Evolutionary conservation across 2,329 filamentous ascomycete species (phyloP), one percentile per base, ranked within the genome.

Genomic region (Claviceps spartinae): DNA sequence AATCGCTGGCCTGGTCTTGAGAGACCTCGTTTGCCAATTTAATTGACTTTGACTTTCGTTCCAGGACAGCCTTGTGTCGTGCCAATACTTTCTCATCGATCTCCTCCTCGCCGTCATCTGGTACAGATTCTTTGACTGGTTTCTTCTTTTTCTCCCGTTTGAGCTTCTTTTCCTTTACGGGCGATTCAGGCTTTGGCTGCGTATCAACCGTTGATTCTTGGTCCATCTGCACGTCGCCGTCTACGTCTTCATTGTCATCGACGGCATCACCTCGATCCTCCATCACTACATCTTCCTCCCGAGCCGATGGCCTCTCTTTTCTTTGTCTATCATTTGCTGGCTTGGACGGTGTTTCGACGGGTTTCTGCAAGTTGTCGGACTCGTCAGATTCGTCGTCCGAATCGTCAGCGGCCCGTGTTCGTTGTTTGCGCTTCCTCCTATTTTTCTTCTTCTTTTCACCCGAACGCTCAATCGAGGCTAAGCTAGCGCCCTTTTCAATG

Each of bases 41-140:
- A 36, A 82, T 64, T 1, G 78, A 77, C 58, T 77, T 82, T 20
- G 73, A 68, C 41, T 75, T 72, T 57, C 78, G 79, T 45, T 77
- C 71, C 37, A 83, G 65, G 4, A 83, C 67, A 0, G 70, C 65
- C 54, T 73, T 78, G 60, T 79, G 72, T 24, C 72, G 65, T 36
- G 64, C 59, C 13, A 65, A 63, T 34, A 63, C 58, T 38, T 62
- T 60, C 5, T 61, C 57, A 13, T 62, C 59, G 1, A 61, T 55
- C n/a, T 59, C 56, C 3, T 62, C 53, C 8, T 63, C 60, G 20
- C 59, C 55, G 9, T 49, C 37, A 8, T 49, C 40, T 7, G 30
- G 9, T 24, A 54, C 22, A 20, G 59, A 54, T 18, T 59, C 52
- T 14, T 62, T 57, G 13, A 54, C 60, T 48, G 52, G 49, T 51